Base-by-base conservation (phyloP, 2,329 filamentous ascomycete species). In the Lecanicillium sp. region DNA sequence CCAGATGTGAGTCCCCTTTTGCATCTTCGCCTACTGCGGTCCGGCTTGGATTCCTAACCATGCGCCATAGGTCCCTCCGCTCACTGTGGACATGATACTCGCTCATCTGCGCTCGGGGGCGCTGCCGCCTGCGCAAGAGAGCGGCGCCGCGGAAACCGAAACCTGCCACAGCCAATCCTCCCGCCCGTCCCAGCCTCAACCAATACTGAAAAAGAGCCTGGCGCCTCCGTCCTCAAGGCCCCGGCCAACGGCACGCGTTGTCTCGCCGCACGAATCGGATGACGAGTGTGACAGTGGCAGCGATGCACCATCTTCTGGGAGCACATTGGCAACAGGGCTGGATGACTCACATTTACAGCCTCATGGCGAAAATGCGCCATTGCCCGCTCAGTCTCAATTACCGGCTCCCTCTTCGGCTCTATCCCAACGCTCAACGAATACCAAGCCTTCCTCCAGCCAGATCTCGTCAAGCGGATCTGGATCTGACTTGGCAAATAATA, bases 231-330 rank as follows among this genome's bases (percentile, higher is more conserved):
- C 20, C 57, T 61, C 15, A 68, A 65, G 13, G 72, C 72, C 5
- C 11, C 66, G 71, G 15, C 74, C 73, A n/a, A 79, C 74, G 8
- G 74, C 76, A 39, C 71, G 74, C n/a, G 79, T 80, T 47, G 67
- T 71, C 7, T 73, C 72, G 13, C 74, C 75, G 2, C 66, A 67
- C 22, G 65, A 62, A 20, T 71, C 71, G 22, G 65, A 64, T 36
- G 64, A 66, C 35, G 65, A 68, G 42, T 58, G 59, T 19, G 56
- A 50, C 28, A 49, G 56, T 28, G 47, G 51, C 8, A 44, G 43
- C 39, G 54, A 62, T 18, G 46, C 44, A 13, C 41, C 51, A 14
- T 43, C 63, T 4, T 67, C 68, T 5, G 58, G 56, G 17, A 69
- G 63, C 47, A 11, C 22, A 11, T 6, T 25, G 6, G 22, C 22